Percentiles rank a stretch among this genome's conserved stretches.
phyloP scores from a whole-genome alignment of 1,284 basidiomycete genomes.

The Bjerkandera adusta region DNA sequence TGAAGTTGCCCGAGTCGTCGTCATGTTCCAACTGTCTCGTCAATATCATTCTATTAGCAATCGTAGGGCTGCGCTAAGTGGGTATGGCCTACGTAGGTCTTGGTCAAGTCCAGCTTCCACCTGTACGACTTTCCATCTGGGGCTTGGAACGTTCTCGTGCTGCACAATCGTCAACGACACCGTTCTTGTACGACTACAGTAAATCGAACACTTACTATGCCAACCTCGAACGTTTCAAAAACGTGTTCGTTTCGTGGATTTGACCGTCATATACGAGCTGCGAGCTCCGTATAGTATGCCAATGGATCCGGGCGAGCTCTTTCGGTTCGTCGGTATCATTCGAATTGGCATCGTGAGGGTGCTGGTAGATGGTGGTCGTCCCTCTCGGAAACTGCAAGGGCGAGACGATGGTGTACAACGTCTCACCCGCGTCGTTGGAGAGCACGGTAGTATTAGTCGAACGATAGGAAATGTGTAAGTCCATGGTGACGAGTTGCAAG shows the following conservation, averaged over 20 bases:
- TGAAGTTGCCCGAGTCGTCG: too few relatives aligned
- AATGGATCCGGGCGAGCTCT: slow-evolving; percentile 4
- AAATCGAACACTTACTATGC: too few relatives aligned
- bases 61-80: neutral
- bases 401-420: neutral
- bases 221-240: too few relatives aligned
- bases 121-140: slow-evolving; percentile 8
- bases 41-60: neutral
- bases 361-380: neutral
- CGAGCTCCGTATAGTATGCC: neutral
- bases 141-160: too few relatives aligned
- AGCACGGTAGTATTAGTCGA: neutral
- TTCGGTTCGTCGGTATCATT: neutral
- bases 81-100: neutral
- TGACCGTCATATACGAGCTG: neutral
- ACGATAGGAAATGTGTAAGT: neutral
- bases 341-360: neutral
- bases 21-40: slow-evolving; percentile 6
- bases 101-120: slow-evolving; percentile 6
- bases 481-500: too few relatives aligned
- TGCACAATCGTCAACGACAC: too few relatives aligned
- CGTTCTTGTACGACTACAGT: too few relatives aligned
- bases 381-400: neutral
- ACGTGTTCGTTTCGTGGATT: neutral
- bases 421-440: neutral